Conservation (phyloP, 2,329 filamentous ascomycete genomes). For the Diaporthe eres region DNA sequence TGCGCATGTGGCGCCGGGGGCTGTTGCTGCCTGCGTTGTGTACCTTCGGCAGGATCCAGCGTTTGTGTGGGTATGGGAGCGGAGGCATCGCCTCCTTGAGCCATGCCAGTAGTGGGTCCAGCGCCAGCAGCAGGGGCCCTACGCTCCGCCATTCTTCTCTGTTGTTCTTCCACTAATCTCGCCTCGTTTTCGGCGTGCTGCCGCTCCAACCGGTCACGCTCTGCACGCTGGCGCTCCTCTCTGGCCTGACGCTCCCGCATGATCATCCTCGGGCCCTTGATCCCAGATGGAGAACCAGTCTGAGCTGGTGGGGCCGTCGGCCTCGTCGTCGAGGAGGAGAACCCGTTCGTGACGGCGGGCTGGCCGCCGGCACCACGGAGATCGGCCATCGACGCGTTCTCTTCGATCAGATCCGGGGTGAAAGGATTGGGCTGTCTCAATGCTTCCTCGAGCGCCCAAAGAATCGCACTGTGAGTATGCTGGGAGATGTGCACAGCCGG, state of each 20-base stretch:
- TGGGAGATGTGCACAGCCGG: conserved; percentile 78
- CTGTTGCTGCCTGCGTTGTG: conserved; percentile 52
- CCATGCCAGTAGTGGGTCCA: conserved; percentile 48
- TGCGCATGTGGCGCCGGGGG: conserved; percentile 39
- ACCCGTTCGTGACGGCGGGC: conserved; percentile 68
- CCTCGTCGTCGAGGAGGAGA: conserved; percentile 61
- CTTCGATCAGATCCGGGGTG: conserved; percentile 86
- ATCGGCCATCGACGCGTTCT: conserved; percentile 94
- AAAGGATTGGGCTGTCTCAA: conserved; percentile 86
- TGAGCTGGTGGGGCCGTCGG: conserved; percentile 64
- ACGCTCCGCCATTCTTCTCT: conserved; percentile 72
- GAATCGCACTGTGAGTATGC: conserved; percentile 89
- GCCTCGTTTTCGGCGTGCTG: conserved; percentile 72
- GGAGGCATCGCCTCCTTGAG: conserved; percentile 45
- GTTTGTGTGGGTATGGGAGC: conserved; percentile 48
- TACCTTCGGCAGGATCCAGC: conserved; percentile 49
- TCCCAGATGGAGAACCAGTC: conserved; percentile 72
- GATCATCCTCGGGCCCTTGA: conserved; percentile 89
- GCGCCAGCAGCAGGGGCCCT: conserved; percentile 67
- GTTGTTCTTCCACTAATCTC: conserved; percentile 67
- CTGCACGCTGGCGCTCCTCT: conserved; percentile 73
- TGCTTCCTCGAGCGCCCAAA: conserved; percentile 92
- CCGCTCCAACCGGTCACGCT: conserved; percentile 74
- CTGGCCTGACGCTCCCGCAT: conserved; percentile 89
- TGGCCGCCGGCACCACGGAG: conserved; percentile 72